Evolutionary conservation across 192 early-diverging fungal genomes (phyloP), one percentile per base, ranked within the genome.

Genomic region (Jimgerdemannia lactiflua): DNA sequence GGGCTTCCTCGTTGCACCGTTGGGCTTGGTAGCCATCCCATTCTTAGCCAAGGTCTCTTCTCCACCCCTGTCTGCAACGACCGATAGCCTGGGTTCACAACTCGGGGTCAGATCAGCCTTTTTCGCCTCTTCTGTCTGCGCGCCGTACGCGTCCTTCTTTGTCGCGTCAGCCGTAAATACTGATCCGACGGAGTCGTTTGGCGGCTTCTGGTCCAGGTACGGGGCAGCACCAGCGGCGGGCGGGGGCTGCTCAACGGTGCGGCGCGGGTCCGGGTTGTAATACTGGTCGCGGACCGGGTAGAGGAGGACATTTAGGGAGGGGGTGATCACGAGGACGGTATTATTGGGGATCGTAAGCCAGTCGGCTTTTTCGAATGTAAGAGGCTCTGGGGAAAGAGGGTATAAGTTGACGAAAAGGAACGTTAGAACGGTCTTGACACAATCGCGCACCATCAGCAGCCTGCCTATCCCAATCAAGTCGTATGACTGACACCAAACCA

Each of bases 261-360:
- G 49, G 49, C 49, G 73, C 1, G 77, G 74, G 3, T 86, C 82
- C 1, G 81, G 78, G 41, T 83, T 87, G 76, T 89, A 84, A 77
- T 76, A 92, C 76, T 91, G 81, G 73, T 94, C 93, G 43, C 86
- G 82, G 73, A 94, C 92, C 29, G 93, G 93, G 67, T 88, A 90
- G 77, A 93, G 75, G 67, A 91, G 86, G 4, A 94, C 92, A 59
- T 92, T 94, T 71, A 92, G 76, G 74, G 90, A 90, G 11, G 92
- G 89, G 39, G 93, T 94, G 64, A 94, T 88, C 11, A 94, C 89
- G 44, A 94, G 79, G 72, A 92, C 42, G 6, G 88, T 92, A 71
- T 94, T 94, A 17, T 90, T 90, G 3, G 93, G 93, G 65, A 94
- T 91, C 42, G 86, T 91, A 73, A 92, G 75, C 93, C 93, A 94